Evolutionary conservation across 106 monocot genomes (phyloP), one percentile per base, ranked within the genome.

Genomic region (Chionographis japonica): DNA sequence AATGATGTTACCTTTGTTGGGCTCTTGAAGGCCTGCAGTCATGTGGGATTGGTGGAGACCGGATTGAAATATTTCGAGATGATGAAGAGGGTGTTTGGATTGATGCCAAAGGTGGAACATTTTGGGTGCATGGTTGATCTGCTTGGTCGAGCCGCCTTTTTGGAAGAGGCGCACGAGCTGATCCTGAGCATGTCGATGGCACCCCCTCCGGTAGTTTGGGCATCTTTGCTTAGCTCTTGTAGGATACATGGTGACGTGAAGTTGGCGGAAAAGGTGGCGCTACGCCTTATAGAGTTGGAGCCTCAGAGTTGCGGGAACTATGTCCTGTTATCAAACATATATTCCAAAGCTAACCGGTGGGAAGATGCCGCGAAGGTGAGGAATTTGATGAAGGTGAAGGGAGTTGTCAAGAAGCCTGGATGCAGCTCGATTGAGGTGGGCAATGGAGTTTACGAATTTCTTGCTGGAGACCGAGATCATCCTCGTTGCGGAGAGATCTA

Each of bases 51-150:
- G 14, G 62, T 83, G 12, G 61, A 83, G 43, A 63, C 69, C 63
- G 83, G 83, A 10, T 58, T 60, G 19, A 50, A 38, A 51, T 71
- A 68, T 67, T 78, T 83, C 50, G 43, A 83, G 15, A 63, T 8
- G 3, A 83, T 83, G 83, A 16, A 9, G 3, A 38, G 69, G 49
- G 58, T 52, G 14, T 68, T 67, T 71, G 79, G 71, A 1, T 59
- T 83, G 38, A 57, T 56, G 36, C 78, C 83, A 41, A 66, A 64
- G 15, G 65, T 62, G 17, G 75, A 79, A 60, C 83, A 83, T 18
- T 83, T 67, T 41, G 65, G 68, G 10, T 83, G 83, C 64, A 78
- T 74, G 74, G 73, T 83, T 61, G 77, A 83, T 71, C 64, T 83
- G 41, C 63, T 83, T 5, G 74, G 83, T 10, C 66, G 78, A 56